Percentiles rank a stretch among this genome's conserved stretches.
Evolutionary conservation across 495 filamentous ascomycete species (phyloP).

Genomic region (Staphylotrichum tortipilum): DNA sequence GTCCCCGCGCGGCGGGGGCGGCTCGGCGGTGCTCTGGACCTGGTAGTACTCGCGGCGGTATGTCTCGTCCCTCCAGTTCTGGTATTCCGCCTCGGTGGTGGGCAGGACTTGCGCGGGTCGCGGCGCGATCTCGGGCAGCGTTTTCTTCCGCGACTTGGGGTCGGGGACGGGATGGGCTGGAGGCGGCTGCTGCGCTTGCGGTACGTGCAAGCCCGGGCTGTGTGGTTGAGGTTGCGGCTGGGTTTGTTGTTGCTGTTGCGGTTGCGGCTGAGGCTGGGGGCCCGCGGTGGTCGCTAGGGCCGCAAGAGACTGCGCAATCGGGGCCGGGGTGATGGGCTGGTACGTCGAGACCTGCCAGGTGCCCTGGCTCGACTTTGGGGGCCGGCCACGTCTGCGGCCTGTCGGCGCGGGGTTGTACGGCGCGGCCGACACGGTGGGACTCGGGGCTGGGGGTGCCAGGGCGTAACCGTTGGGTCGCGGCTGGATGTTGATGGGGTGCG

Average conservation of each 20-base stretch:
- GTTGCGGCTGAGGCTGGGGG: too few species aligned
- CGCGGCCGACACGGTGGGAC: slow-evolving; percentile 19
- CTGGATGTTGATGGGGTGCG: slow-evolving; percentile 20
- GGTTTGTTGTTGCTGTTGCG: too few species aligned
- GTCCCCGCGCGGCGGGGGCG: background rate
- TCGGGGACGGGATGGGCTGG: background rate
- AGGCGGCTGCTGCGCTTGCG: background rate
- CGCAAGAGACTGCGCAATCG: slow-evolving; percentile 4
- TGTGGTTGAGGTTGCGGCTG: too few species aligned
- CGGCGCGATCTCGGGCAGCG: slow-evolving; percentile 13
- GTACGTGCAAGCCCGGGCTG: slow-evolving; percentile 10
- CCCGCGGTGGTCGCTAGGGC: background rate
- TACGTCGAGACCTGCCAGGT: slow-evolving; percentile 27
- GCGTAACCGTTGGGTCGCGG: slow-evolving; percentile 34
- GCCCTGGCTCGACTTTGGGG: slow-evolving; percentile 20
- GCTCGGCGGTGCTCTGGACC: background rate
- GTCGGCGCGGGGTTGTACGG: slow-evolving; percentile 15
- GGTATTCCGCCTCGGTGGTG: slow-evolving; percentile 2
- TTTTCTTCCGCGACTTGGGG: slow-evolving; percentile 1
- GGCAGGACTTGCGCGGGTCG: background rate
- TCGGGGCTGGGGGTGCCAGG: slow-evolving; percentile 15
- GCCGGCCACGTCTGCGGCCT: slow-evolving; percentile 22
- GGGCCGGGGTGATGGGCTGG: slow-evolving; percentile 27
- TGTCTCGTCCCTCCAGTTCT: slow-evolving; percentile 9
- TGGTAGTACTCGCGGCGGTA: slow-evolving; percentile 2